Evolutionary conservation across 768 basidiomycete species (phyloP).

Genomic region (Pisolithus orientalis): DNA sequence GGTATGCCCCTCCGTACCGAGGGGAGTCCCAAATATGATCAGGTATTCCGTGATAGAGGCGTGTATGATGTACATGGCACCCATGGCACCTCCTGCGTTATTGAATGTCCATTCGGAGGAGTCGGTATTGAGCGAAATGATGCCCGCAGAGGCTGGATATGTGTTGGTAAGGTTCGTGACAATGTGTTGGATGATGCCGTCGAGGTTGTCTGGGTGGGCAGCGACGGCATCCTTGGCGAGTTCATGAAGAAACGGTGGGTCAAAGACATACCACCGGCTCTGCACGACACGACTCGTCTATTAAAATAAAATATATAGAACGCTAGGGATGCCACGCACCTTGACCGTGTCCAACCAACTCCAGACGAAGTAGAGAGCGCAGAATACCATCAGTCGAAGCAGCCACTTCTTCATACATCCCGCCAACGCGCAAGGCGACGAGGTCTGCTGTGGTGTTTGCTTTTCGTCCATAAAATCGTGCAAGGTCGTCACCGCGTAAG

Average conservation of each 20-base stretch:
- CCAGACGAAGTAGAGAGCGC: constrained; percentile 31
- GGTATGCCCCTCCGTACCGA: constrained; percentile 95
- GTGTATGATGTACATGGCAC: constrained; percentile 96
- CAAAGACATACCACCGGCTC: constrained; percentile 86
- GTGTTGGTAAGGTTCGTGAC: constrained; percentile 69
- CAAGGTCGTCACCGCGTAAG: background rate
- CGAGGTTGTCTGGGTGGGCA: constrained; percentile 54
- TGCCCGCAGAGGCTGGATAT: constrained; percentile 52
- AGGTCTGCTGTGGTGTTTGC: background rate
- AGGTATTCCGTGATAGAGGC: constrained; percentile 96
- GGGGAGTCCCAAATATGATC: constrained; percentile 91
- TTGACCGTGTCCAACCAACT: constrained; percentile 58
- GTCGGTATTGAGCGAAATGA: constrained; percentile 48
- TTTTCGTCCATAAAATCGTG: constrained; percentile 14
- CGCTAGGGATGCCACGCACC: constrained; percentile 29
- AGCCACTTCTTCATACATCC: constrained; percentile 28
- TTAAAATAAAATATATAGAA: background rate
- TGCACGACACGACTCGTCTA: constrained; percentile 21
- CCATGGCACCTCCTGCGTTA: constrained; percentile 98
- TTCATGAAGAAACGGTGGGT: constrained; percentile 63
- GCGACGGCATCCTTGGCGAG: constrained; percentile 72
- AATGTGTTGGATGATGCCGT: constrained; percentile 76
- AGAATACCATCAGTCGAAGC: constrained; percentile 19
- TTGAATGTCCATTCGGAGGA: constrained; percentile 88
- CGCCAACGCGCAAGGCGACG: background rate